Evolutionary conservation across 768 basidiomycete genomes (phyloP).

Genomic region (Coprinopsis sp.): DNA sequence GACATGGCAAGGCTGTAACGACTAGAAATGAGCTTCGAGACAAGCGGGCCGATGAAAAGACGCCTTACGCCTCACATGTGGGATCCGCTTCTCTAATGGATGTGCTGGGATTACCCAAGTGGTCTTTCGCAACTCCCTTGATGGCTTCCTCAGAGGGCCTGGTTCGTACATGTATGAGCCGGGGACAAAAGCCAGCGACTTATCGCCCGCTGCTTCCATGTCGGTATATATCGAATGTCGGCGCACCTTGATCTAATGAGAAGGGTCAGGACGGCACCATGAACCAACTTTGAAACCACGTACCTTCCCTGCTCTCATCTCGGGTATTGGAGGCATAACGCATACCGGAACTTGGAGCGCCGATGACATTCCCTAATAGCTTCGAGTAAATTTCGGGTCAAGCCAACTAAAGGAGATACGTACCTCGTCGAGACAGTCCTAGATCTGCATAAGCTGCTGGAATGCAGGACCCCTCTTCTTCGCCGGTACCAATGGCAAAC

Average conservation of each 20-base stretch:
- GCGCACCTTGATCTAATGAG: too few relatives aligned
- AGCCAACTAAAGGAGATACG: neutral
- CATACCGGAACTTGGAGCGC: too few relatives aligned
- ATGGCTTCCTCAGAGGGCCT: conserved; percentile 21
- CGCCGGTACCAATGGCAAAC: too few relatives aligned
- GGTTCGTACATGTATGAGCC: too few relatives aligned
- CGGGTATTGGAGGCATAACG: conserved; percentile 25
- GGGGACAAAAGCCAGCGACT: too few relatives aligned
- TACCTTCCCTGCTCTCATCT: conserved; percentile 27
- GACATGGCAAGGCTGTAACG: conserved; percentile 9
- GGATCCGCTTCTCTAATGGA: conserved; percentile 21
- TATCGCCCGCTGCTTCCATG: neutral
- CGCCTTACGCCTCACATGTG: conserved; percentile 30
- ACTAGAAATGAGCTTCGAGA: neutral
- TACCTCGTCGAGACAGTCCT: conserved; percentile 19
- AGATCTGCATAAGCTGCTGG: too few relatives aligned
- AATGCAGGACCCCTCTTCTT: too few relatives aligned
- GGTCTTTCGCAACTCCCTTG: conserved; percentile 20
- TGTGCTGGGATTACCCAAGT: conserved; percentile 22
- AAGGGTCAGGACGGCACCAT: too few relatives aligned
- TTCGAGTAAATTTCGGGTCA: neutral
- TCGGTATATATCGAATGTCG: neutral
- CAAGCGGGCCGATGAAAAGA: neutral
- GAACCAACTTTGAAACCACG: too few relatives aligned
- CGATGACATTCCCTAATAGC: conserved; percentile 23